Evolutionary conservation across 208 protist genomes (phyloP).

Genomic region (Angomonas deanei): DNA sequence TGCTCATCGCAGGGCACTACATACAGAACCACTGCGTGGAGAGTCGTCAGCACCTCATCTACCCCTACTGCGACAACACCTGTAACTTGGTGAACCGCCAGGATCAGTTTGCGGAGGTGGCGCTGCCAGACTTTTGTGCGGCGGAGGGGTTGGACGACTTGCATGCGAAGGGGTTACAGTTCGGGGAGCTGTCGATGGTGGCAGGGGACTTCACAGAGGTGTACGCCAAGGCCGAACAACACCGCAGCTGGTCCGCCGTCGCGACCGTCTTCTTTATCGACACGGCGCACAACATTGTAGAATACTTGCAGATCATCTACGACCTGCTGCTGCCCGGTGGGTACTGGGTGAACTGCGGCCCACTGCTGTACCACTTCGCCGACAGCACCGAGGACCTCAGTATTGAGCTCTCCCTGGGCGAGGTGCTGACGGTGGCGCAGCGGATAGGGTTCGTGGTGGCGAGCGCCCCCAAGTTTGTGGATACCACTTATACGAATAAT

Average conservation of each 20-base stretch:
- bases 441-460: constrained; percentile 74
- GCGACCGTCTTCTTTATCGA: constrained; percentile 97
- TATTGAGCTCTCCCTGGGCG: constrained; percentile 88
- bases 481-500: constrained; percentile 90
- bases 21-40: constrained; percentile 92
- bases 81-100: constrained; percentile 83
- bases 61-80: constrained; percentile 91
- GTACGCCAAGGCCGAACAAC: constrained; percentile 84
- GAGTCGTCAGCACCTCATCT: constrained; percentile 79
- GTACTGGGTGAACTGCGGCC: constrained; percentile 95
- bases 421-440: constrained; percentile 78
- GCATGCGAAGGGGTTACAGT: constrained; percentile 32
- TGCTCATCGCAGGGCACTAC: constrained; percentile 95
- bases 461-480: constrained; percentile 59
- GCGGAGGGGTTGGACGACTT: constrained; percentile 71
- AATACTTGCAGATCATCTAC: constrained; percentile 94
- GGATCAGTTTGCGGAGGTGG: constrained; percentile 87
- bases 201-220: constrained; percentile 96
- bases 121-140: constrained; percentile 90
- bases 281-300: constrained; percentile 95
- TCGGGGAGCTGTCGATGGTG: constrained; percentile 94
- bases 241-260: constrained; percentile 87
- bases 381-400: constrained; percentile 83
- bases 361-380: constrained; percentile 95
- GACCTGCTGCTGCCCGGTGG: constrained; percentile 88